These are phyloP conservation scores for Plasmodium knowlesi DNA, from an alignment of 169 alveolate genomes.

Conservation along the genomic window DNA sequence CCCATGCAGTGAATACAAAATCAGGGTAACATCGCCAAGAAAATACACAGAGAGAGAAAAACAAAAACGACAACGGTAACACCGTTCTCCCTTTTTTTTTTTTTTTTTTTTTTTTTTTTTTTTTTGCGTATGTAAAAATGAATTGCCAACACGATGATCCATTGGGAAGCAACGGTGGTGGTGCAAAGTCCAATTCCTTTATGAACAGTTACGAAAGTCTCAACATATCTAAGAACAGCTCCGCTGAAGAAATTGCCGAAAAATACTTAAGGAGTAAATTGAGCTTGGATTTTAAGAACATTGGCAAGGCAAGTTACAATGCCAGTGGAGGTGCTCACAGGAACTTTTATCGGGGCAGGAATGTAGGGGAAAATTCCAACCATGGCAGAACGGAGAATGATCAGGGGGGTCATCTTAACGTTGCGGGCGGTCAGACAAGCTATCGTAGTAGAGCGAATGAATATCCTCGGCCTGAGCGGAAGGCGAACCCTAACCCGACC, in stretches of 20 bases:
- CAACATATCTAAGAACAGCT: slow-evolving; percentile 32
- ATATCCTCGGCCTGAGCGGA: slow-evolving; percentile 7
- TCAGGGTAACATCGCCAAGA: not conserved
- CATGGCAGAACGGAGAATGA: not conserved
- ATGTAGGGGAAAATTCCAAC: not conserved
- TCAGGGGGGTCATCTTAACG: not conserved
- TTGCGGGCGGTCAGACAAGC: slow-evolving; percentile 2
- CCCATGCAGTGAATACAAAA: not conserved
- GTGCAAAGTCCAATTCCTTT: not conserved
- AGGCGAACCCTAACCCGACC: not conserved
- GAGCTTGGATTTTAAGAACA: slow-evolving; percentile 24
- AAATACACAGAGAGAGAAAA: not conserved
- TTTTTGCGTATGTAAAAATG: slow-evolving; percentile 6
- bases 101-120: too few relatives aligned
- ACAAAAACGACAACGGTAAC: not conserved
- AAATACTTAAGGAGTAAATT: slow-evolving; percentile 64
- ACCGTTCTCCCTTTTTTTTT: not conserved
- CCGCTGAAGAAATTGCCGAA: slow-evolving; percentile 75
- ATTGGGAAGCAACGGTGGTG: not conserved
- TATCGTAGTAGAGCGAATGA: slow-evolving; percentile 6
- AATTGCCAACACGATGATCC: slow-evolving; percentile 5
- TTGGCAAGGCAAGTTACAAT: slow-evolving; percentile 26
- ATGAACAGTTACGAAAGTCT: slow-evolving; percentile 40
- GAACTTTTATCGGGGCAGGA: slow-evolving; percentile 1
- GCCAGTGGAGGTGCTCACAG: not conserved